Evolutionary conservation across 805 yeast species (phyloP), one percentile per base, ranked within the genome.

Genomic region (Wickerhamomyces bisporus): DNA sequence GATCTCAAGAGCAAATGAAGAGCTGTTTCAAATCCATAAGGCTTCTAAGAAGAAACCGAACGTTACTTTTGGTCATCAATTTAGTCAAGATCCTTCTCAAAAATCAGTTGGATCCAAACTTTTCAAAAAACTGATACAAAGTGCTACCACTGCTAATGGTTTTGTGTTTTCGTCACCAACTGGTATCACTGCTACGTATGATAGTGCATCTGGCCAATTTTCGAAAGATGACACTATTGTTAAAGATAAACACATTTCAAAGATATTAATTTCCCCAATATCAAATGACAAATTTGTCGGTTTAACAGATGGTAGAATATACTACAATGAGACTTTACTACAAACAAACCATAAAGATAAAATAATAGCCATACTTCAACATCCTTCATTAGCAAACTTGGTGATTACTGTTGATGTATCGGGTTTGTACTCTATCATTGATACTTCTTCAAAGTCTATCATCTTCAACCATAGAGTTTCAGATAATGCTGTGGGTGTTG

Each of bases 381-480:
- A 66, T 41, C 73, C 73, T 1, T 52, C 47, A 16, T 35, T 66
- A 6, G 30, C 47, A 5, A 33, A 53, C 21, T 34, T 67, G n/a
- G 52, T 59, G 3, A 43, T 63, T 2, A 38, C 64, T 0, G 34
- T 65, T n/a, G 54, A 58, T 26, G 20, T 37, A 11, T 47, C 55
- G 23, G 56, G 55, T 9, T 35, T 51, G 6, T 52, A 64, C 54
- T 33, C 50, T 3, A 15, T 53, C 11, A 15, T 49, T 14, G 39
- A 52, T 34, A 16, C 34, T 7, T 26, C 38, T 1, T 20, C 33
- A 13, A 27, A 27, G 11, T 25, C 37, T 20, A 33, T 38, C 2
- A 15, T 39, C 7, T 44, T 46, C 18, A 41, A 45, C 13, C 20
- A 18, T 6, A 26, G 26, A 11, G 20, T 41, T 11, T 15, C 31